A percentile compares a stretch with the other conserved stretches of the same genome.
Evolutionary conservation across 192 early-diverging fungal genomes (phyloP).

Genomic region (Coemansia sp.): DNA sequence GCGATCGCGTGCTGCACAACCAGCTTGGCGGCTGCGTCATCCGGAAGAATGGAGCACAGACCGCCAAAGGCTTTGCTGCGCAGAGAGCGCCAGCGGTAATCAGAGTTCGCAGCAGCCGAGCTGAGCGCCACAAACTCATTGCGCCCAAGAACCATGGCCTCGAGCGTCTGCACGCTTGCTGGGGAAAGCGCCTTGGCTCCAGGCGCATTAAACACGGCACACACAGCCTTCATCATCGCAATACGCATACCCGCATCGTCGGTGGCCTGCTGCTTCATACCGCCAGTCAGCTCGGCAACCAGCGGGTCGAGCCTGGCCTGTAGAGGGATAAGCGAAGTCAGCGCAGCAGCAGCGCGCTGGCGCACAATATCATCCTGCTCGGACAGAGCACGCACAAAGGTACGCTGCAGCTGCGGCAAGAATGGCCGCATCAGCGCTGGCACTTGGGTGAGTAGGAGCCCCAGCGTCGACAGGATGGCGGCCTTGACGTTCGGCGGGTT

Average conservation of each 20-base stretch:
- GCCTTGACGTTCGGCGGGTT: conserved; percentile 90
- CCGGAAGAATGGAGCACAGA: conserved; percentile 29
- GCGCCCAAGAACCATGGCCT: conserved; percentile 18
- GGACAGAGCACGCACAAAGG: conserved; percentile 86
- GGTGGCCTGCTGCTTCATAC: conserved; percentile 1
- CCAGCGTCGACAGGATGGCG: conserved; percentile 85
- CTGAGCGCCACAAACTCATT: not conserved
- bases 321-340: conserved; percentile 57
- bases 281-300: conserved; percentile 36
- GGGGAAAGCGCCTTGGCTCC: conserved; percentile 28
- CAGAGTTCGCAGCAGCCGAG: conserved; percentile 4
- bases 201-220: conserved; percentile 33
- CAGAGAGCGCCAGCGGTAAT: conserved; percentile 31
- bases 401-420: conserved; percentile 96
- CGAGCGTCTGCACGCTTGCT: conserved; percentile 35
- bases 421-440: conserved; percentile 91
- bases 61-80: conserved; percentile 38
- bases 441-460: conserved; percentile 77
- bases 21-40: conserved; percentile 15
- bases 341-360: conserved; percentile 75
- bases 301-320: conserved; percentile 48
- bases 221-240: conserved; percentile 37
- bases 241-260: conserved; percentile 31
- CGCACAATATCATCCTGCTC: conserved; percentile 79
- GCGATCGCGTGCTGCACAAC: conserved; percentile 24